phyloP scores from a whole-genome alignment of 1,284 basidiomycete species.

The Sphaerobolus stellatus region DNA sequence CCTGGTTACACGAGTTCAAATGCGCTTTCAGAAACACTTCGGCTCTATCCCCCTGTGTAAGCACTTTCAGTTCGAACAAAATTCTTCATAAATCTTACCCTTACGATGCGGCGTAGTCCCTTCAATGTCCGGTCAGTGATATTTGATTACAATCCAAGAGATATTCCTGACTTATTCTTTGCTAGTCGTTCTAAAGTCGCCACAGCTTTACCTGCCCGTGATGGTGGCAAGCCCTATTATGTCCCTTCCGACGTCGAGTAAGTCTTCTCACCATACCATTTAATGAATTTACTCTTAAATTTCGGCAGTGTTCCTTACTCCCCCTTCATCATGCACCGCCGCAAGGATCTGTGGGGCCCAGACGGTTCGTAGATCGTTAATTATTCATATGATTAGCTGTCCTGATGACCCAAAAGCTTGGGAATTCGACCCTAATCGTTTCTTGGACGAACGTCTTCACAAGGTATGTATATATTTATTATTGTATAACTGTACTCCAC shows the following conservation, averaged over 20 bases:
- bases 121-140: constrained; percentile 32
- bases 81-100: constrained; percentile 9
- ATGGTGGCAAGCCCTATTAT: constrained; percentile 50
- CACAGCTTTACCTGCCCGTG: constrained; percentile 44
- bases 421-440: constrained; percentile 25
- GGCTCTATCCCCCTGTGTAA: constrained; percentile 61
- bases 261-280: constrained; percentile 13
- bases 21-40: constrained; percentile 47
- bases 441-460: constrained; percentile 13
- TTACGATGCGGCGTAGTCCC: constrained; percentile 26
- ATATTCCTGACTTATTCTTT: background rate
- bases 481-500: background rate
- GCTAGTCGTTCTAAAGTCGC: constrained; percentile 36
- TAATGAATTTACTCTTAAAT: background rate
- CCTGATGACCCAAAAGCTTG: constrained; percentile 11
- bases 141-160: constrained; percentile 8
- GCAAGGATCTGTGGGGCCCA: constrained; percentile 65
- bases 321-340: constrained; percentile 61
- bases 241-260: constrained; percentile 54
- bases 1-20: constrained; percentile 1
- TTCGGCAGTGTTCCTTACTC: constrained; percentile 39
- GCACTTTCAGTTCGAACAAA: constrained; percentile 20
- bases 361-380: constrained; percentile 36
- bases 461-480: constrained; percentile 8
- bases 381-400: background rate